Evolutionary conservation across 306 rosid genomes (phyloP).

Genomic region (barrel medic (Medicago truncatula)): DNA sequence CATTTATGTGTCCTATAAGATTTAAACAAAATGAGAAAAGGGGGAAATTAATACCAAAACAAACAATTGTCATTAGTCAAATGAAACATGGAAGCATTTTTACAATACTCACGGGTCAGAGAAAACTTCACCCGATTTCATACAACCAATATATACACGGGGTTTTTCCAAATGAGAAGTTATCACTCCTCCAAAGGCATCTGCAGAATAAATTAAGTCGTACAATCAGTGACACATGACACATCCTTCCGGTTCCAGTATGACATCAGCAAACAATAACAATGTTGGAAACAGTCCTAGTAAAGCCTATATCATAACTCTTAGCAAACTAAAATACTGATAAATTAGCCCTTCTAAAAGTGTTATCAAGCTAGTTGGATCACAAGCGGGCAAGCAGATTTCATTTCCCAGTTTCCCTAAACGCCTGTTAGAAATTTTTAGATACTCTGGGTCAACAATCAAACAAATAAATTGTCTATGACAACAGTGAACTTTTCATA

Average conservation of each 20-base stretch:
- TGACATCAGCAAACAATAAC: constrained; percentile 33
- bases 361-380: neutral
- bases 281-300: constrained; percentile 34
- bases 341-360: constrained; percentile 16
- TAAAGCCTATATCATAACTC: constrained; percentile 20
- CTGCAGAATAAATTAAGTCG: constrained; percentile 50
- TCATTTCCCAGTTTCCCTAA: constrained; percentile 28
- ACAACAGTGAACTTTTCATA: neutral
- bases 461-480: no score
- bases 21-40: constrained; percentile 35
- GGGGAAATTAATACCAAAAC: constrained; percentile 11
- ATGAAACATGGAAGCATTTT: constrained; percentile 36
- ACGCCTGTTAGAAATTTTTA: constrained; percentile 7
- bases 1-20: constrained; percentile 63
- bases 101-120: constrained; percentile 67
- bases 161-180: constrained; percentile 62
- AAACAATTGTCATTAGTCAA: constrained; percentile 32
- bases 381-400: neutral
- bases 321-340: constrained; percentile 9
- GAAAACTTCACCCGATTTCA: constrained; percentile 83
- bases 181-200: constrained; percentile 68
- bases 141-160: constrained; percentile 72
- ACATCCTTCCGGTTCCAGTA: constrained; percentile 31
- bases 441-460: constrained; percentile 13
- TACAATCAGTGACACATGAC: constrained; percentile 33